Base-by-base conservation (phyloP, 2,329 filamentous ascomycete genomes). In the Clonostachys rhizophaga region DNA sequence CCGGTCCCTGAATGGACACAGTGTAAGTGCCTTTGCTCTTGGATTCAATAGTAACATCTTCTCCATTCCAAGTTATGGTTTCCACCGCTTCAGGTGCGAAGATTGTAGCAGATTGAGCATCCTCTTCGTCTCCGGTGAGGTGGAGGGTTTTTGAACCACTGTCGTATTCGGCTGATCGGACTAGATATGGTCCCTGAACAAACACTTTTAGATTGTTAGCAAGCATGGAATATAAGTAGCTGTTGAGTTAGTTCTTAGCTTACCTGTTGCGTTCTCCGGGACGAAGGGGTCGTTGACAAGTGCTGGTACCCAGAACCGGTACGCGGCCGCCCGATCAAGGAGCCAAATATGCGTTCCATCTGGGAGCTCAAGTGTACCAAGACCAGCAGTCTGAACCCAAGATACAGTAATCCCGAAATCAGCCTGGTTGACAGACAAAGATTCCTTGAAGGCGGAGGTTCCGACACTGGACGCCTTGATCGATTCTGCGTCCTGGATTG, bases 241-340 rank as follows among this genome's bases (percentile, higher is more conserved):
- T 30, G 24, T 30, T 30, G 24, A 30, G 24, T 10, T 3, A 30
- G 24, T 30, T 30, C 24, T 30, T 30, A 10, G 24, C 24, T 48
- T 50, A 76, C 73, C 63, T 17, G 74, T 76, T 40, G 74, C 63
- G 30, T 73, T 64, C 3, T 66, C 67, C 1, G 64, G 63, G 0
- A 72, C 68, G 18, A 68, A 58, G 0, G 76, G 76, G 49, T 81
- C 59, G 6, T 66, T 67, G 1, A 67, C 71, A 8, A 79, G 63
- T 2, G 71, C 63, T 4, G 79, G 75, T 1, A 74, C 75, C 71
- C 78, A 83, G 57, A 83, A 80, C 1, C 68, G 62, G 55, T 81
- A 83, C 1, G 79, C 80, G 0, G 74, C 63, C 2, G 68, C 61
- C 11, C 79, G 67, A 51, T 83, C 78, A 13, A 82, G 63, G 2